Conservation (phyloP, 192 early-diverging fungal genomes). For the Tieghemiomyces parasiticus region DNA sequence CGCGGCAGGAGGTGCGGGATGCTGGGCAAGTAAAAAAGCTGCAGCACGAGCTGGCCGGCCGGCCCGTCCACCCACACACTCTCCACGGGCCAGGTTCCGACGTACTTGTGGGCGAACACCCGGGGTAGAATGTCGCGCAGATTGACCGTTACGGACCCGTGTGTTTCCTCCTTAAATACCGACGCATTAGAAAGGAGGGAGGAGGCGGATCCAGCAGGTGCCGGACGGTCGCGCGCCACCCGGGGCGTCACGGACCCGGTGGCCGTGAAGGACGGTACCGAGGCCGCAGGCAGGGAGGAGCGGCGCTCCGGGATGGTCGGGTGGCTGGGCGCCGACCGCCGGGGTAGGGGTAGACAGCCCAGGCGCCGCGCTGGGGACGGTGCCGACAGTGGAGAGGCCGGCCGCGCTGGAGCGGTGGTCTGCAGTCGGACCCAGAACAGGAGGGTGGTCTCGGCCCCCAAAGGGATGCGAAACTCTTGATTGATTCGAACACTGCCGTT, state of each 20-base stretch:
- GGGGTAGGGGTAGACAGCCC: conserved; percentile 2
- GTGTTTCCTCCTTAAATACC: conserved; percentile 25
- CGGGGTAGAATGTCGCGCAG: conserved; percentile 29
- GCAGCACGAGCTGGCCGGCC: conserved; percentile 26
- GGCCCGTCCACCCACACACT: conserved; percentile 30
- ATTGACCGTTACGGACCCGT: conserved; percentile 28
- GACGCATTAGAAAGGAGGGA: not conserved
- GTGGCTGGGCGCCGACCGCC: not conserved
- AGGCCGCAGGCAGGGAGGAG: conserved; percentile 5
- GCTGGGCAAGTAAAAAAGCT: conserved; percentile 31
- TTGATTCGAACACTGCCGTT: conserved; percentile 5
- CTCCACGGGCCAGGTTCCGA: conserved; percentile 33
- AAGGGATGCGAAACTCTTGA: conserved; percentile 8
- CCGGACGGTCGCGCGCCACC: not conserved
- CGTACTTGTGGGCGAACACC: conserved; percentile 27
- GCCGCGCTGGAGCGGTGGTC: conserved; percentile 5
- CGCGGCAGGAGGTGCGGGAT: conserved; percentile 26
- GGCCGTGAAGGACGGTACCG: conserved; percentile 6
- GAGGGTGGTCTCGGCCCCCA: conserved; percentile 7
- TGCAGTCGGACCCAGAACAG: conserved; percentile 8
- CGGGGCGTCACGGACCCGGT: not conserved
- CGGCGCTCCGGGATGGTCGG: conserved; percentile 6
- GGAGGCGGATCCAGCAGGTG: not conserved
- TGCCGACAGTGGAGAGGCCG: too few species aligned
- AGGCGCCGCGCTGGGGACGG: not conserved